phyloP scores from a whole-genome alignment of 371 early-diverging fungal genomes.

The Mucor racemosus region DNA sequence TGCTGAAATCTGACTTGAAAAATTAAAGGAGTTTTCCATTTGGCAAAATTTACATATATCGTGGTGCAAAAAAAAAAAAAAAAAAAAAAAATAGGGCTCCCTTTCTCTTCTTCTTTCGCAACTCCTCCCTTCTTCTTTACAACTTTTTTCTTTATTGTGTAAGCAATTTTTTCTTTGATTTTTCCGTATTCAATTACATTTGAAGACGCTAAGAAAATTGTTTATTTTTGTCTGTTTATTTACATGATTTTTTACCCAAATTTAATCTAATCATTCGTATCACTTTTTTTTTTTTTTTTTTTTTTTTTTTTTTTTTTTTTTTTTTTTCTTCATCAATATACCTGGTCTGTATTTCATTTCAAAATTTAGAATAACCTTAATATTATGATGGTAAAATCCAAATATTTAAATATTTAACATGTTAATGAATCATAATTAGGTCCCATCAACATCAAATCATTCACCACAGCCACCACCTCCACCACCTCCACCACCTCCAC shows the following conservation, averaged over 20 bases:
- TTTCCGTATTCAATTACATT: no score
- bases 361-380: no score
- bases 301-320: background rate
- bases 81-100: background rate
- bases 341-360: background rate
- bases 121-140: no score
- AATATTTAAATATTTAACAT: background rate
- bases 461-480: background rate
- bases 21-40: constrained; percentile 9
- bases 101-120: background rate
- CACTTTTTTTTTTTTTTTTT: background rate
- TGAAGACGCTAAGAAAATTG: no score
- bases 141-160: no score
- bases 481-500: background rate
- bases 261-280: no score
- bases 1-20: background rate
- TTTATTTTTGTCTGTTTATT: no score
- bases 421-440: background rate
- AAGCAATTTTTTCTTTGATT: no score
- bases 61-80: no score
- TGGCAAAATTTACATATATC: background rate
- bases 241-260: no score
- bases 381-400: background rate
- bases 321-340: background rate
- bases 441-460: background rate